phyloP scores from a whole-genome alignment of 768 basidiomycete genomes.

The Boletus tomentosulus region DNA sequence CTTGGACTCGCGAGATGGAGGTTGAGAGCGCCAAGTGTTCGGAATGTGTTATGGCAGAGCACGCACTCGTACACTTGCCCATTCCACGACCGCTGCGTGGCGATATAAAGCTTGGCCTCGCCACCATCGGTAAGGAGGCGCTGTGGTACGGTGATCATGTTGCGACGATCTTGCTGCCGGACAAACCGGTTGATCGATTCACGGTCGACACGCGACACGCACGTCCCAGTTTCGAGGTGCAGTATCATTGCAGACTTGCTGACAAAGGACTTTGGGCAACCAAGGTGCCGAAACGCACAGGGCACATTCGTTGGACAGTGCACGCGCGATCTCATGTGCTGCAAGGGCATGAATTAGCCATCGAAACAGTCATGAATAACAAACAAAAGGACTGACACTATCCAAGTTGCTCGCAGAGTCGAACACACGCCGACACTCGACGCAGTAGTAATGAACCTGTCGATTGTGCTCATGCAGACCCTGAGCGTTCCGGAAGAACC shows the following conservation, averaged over 20 bases:
- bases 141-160: conserved; percentile 53
- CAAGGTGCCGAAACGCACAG: conserved; percentile 31
- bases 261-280: conserved; percentile 48
- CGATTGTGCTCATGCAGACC: conserved; percentile 48
- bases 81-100: conserved; percentile 42
- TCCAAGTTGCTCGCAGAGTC: conserved; percentile 15
- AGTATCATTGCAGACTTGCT: conserved; percentile 51
- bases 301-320: conserved; percentile 41
- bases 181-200: conserved; percentile 35
- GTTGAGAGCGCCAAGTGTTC: conserved; percentile 45
- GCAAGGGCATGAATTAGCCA: not conserved
- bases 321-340: conserved; percentile 51
- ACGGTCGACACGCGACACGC: conserved; percentile 46
- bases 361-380: no score
- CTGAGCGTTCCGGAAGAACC: conserved; percentile 36
- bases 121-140: conserved; percentile 41
- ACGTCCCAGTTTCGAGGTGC: conserved; percentile 61
- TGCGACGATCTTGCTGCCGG: conserved; percentile 39
- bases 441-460: conserved; percentile 44
- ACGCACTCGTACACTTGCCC: conserved; percentile 55
- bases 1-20: conserved; percentile 60
- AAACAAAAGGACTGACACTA: conserved; percentile 6
- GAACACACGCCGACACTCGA: conserved; percentile 42
- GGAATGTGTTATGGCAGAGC: conserved; percentile 48
- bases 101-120: conserved; percentile 7